phyloP scores from a whole-genome alignment of 1,139 yeast species.

The Yamadazyma jaroonii region DNA sequence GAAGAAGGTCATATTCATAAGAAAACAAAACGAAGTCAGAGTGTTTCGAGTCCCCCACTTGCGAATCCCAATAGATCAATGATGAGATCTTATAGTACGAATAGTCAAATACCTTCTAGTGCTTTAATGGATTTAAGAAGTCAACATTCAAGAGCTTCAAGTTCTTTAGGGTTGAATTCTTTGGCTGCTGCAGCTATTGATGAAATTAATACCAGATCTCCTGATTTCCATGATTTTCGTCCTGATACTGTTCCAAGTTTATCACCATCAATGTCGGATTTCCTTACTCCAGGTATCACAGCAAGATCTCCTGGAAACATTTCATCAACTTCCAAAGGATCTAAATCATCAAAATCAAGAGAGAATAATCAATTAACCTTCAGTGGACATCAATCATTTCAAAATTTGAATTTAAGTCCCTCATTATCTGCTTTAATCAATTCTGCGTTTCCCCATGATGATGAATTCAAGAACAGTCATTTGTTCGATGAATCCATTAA shows the following conservation, averaged over 20 bases:
- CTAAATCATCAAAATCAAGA: constrained; percentile 1
- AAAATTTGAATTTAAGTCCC: constrained; percentile 33
- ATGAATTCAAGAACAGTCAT: constrained; percentile 13
- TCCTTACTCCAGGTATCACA: constrained; percentile 11
- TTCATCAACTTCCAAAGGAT: constrained; percentile 7
- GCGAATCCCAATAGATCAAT: constrained; percentile 4
- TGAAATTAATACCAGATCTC: constrained; percentile 21
- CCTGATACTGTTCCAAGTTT: constrained; percentile 10
- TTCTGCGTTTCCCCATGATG: constrained; percentile 40
- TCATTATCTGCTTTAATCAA: constrained; percentile 43
- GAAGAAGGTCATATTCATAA: constrained; percentile 5
- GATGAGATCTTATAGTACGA: constrained; percentile 18
- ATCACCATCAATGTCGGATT: constrained; percentile 21
- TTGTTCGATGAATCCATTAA: constrained; percentile 12
- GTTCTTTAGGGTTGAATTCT: constrained; percentile 19
- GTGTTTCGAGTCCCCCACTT: constrained; percentile 9
- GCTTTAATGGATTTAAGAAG: constrained; percentile 7
- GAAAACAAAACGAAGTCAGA: constrained; percentile 15
- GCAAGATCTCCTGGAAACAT: constrained; percentile 10
- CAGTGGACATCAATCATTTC: constrained; percentile 6
- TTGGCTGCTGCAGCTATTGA: constrained; percentile 32
- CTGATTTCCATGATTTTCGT: constrained; percentile 8
- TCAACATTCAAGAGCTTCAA: constrained; percentile 6
- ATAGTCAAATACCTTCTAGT: constrained; percentile 7
- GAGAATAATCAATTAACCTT: constrained; percentile 3